Conservation (phyloP, 2,329 filamentous ascomycete genomes). For the Monosporascus sp. region DNA sequence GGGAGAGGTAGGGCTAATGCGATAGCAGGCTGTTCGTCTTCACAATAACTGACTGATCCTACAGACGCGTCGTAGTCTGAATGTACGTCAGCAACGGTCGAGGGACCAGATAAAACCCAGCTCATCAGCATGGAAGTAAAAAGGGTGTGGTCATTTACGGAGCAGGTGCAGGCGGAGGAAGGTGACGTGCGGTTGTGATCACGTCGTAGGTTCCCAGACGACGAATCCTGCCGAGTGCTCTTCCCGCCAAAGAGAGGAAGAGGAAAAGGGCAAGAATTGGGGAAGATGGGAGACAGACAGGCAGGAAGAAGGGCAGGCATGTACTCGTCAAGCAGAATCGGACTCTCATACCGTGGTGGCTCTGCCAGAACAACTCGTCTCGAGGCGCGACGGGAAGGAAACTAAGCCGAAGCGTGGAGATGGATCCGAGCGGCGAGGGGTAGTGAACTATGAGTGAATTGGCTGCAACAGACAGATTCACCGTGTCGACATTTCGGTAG, state of each 20-base stretch:
- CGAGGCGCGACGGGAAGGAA: background rate
- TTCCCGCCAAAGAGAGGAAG: too few species aligned
- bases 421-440: background rate
- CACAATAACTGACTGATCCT: background rate
- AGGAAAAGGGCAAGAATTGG: background rate
- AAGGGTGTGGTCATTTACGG: background rate
- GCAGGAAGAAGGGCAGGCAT: too few species aligned
- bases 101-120: background rate
- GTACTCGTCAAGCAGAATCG: too few species aligned
- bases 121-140: background rate
- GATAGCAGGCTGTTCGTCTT: background rate
- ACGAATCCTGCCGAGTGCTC: too few species aligned
- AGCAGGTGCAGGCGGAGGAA: too few species aligned
- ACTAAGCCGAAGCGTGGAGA: background rate
- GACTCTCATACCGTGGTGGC: conserved; percentile 4
- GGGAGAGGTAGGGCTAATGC: background rate
- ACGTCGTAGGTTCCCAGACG: too few species aligned
- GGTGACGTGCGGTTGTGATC: too few species aligned
- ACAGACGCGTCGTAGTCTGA: background rate
- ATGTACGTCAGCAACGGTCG: background rate
- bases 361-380: conserved; percentile 5
- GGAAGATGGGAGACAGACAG: background rate
- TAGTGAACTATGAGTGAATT: background rate
- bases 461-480: background rate
- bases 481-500: background rate